Evolutionary conservation across 345 rosid genomes (phyloP).

Genomic region (Pistacia atlantica): DNA sequence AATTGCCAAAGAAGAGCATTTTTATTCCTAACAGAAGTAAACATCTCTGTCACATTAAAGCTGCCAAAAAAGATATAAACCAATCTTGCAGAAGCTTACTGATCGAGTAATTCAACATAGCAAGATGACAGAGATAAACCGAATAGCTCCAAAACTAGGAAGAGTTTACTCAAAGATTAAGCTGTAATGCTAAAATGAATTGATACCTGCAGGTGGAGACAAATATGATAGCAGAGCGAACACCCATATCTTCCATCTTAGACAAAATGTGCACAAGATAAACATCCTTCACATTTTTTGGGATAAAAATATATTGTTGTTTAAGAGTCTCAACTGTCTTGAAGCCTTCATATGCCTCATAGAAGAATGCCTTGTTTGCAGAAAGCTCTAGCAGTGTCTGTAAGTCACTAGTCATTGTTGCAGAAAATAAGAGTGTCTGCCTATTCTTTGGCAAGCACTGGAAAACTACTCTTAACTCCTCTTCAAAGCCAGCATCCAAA

Average conservation of each 20-base stretch:
- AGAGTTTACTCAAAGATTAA: background rate
- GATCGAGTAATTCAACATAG: background rate
- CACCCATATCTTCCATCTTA: constrained; percentile 80
- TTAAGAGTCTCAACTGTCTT: constrained; percentile 86
- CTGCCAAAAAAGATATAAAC: background rate
- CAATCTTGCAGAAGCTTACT: background rate
- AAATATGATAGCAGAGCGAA: constrained; percentile 89
- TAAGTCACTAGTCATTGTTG: constrained; percentile 87
- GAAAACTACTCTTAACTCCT: constrained; percentile 69
- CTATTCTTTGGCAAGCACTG: constrained; percentile 72
- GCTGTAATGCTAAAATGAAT: constrained; percentile 8
- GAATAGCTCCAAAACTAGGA: background rate
- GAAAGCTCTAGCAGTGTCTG: constrained; percentile 73
- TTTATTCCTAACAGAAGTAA: background rate
- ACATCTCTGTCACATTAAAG: background rate
- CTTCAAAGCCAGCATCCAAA: constrained; percentile 94
- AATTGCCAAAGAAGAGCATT: background rate
- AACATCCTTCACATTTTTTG: constrained; percentile 81
- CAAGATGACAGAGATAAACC: background rate
- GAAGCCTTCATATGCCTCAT: constrained; percentile 94
- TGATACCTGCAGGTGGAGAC: constrained; percentile 92
- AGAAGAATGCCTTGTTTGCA: constrained; percentile 86
- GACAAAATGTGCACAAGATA: constrained; percentile 79
- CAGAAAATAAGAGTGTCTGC: constrained; percentile 90
- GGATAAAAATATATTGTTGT: constrained; percentile 72